Evolutionary conservation across 805 yeast species (phyloP).

Genomic region (Suhomyces kilbournensis): DNA sequence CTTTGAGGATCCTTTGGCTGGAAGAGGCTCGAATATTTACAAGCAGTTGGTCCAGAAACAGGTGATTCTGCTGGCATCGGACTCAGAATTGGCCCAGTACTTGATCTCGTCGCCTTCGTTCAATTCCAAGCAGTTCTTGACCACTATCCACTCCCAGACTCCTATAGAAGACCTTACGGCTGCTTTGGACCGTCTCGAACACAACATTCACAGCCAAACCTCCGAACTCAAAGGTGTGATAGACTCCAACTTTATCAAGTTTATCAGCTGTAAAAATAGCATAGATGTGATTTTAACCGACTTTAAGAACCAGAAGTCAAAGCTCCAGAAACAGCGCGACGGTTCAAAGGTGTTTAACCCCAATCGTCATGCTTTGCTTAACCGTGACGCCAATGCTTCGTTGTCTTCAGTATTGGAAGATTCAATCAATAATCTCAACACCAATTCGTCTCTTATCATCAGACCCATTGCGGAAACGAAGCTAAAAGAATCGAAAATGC

Average conservation of each 20-base stretch:
- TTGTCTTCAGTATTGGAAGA: conserved; percentile 37
- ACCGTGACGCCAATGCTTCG: conserved; percentile 18
- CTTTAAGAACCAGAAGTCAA: conserved; percentile 33
- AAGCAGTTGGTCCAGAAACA: conserved; percentile 21
- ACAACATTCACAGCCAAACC: conserved; percentile 34
- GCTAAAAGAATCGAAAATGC: conserved; percentile 31
- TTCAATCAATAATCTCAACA: conserved; percentile 36
- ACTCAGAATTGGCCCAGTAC: conserved; percentile 29
- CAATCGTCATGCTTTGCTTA: conserved; percentile 10
- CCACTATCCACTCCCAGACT: conserved; percentile 36
- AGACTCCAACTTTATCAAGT: conserved; percentile 33
- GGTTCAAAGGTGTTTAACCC: conserved; percentile 39
- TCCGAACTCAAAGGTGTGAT: conserved; percentile 34
- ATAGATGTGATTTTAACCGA: conserved; percentile 37
- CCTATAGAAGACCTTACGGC: conserved; percentile 32
- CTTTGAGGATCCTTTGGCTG: conserved; percentile 33
- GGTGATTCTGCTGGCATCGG: conserved; percentile 24
- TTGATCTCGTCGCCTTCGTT: conserved; percentile 36
- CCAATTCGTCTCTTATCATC: conserved; percentile 36
- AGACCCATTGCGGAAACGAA: conserved; percentile 41
- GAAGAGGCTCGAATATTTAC: conserved; percentile 28
- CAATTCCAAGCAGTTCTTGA: conserved; percentile 33
- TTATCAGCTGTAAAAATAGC: conserved; percentile 35
- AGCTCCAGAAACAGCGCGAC: conserved; percentile 34
- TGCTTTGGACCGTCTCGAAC: conserved; percentile 30